Percentiles rank a stretch among this genome's conserved stretches.
Evolutionary conservation across 352 stramenopile species (phyloP).

Genomic region (Plasmopara muralis): DNA sequence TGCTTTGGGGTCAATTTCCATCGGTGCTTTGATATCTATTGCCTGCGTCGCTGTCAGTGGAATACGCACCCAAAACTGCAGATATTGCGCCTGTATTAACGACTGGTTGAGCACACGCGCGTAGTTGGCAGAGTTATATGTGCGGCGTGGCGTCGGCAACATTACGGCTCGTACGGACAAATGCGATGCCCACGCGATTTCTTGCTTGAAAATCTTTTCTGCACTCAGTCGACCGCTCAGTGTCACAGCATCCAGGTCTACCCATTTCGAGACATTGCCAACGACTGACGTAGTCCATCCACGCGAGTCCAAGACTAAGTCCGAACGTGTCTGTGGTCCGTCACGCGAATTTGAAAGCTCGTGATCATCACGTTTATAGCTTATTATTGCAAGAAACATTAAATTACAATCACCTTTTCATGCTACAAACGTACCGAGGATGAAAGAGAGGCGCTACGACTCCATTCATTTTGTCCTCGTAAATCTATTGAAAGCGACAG

Average conservation of each 20-base stretch:
- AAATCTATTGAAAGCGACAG: conserved; percentile 28
- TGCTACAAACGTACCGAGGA: conserved; percentile 37
- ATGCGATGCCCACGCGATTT: conserved; percentile 95
- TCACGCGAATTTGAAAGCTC: conserved; percentile 53
- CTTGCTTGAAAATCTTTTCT: conserved; percentile 83
- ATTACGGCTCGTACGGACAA: conserved; percentile 94
- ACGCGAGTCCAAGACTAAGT: conserved; percentile 78
- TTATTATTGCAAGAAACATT: conserved; percentile 5
- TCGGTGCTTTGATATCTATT: conserved; percentile 7
- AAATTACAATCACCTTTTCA: background rate
- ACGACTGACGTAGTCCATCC: conserved; percentile 81
- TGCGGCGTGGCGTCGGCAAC: conserved; percentile 63
- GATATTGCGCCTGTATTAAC: conserved; percentile 64
- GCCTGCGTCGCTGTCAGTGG: conserved; percentile 29
- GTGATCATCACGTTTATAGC: conserved; percentile 64
- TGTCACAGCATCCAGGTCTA: conserved; percentile 55
- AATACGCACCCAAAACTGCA: conserved; percentile 87
- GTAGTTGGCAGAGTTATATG: conserved; percentile 69
- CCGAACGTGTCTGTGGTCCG: conserved; percentile 58
- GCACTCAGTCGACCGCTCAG: conserved; percentile 34
- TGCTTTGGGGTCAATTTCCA: conserved; percentile 12
- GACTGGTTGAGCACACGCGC: conserved; percentile 78
- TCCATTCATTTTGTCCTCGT: conserved; percentile 74
- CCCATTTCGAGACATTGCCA: conserved; percentile 74
- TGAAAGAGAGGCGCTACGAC: conserved; percentile 80